A percentile compares a stretch with the other conserved stretches of the same genome.
These are phyloP conservation scores for Protomyces pachydermus DNA, from an alignment of 1,139 yeast species.

Conservation along the genomic window DNA sequence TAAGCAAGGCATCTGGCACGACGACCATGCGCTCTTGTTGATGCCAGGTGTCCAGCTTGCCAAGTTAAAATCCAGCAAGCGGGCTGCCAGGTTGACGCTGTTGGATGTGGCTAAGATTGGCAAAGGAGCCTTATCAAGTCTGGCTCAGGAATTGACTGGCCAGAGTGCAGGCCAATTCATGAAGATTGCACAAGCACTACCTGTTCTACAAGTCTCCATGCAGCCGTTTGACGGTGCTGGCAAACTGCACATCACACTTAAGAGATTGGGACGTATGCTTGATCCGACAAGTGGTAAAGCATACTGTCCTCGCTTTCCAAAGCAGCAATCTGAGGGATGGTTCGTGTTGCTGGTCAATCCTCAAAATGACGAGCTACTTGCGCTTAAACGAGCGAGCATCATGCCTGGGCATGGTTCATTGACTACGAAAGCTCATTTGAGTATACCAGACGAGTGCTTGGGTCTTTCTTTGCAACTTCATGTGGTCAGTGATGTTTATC, in stretches of 20 bases:
- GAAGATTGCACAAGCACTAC: conserved; percentile 16
- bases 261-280: conserved; percentile 31
- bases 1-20: conserved; percentile 85
- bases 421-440: conserved; percentile 6
- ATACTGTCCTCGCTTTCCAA: conserved; percentile 77
- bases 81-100: conserved; percentile 25
- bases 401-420: not conserved
- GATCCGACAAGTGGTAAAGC: conserved; percentile 52
- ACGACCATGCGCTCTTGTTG: conserved; percentile 61
- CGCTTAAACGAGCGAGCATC: conserved; percentile 25
- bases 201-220: conserved; percentile 1
- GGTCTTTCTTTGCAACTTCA: conserved; percentile 10
- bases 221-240: conserved; percentile 11
- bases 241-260: conserved; percentile 14
- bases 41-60: conserved; percentile 60
- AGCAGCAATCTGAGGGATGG: conserved; percentile 92
- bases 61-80: conserved; percentile 30
- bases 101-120: conserved; percentile 31
- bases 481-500: conserved; percentile 16
- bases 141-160: not conserved
- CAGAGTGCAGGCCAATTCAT: conserved; percentile 9
- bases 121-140: conserved; percentile 37
- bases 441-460: conserved; percentile 44
- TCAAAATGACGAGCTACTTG: conserved; percentile 24
- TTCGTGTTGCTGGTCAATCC: conserved; percentile 45